A percentile compares a stretch with the other conserved stretches of the same genome.
These are phyloP conservation scores for Phytophthora sp. DNA, from an alignment of 352 stramenopile species.

Conservation along the genomic window DNA sequence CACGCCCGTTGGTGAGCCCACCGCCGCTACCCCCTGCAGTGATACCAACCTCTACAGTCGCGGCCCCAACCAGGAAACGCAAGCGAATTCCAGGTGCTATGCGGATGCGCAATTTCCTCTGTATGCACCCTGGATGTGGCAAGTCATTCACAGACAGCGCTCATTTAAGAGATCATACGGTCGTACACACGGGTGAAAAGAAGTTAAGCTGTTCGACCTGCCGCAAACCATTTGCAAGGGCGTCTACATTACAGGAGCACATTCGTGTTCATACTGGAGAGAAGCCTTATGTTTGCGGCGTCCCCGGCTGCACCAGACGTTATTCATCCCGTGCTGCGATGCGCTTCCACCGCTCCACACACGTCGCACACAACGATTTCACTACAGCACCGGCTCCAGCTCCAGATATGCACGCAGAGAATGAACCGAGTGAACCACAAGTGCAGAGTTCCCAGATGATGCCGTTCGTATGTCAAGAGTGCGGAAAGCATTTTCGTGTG, in stretches of 20 bases:
- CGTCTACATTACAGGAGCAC: conserved; percentile 68
- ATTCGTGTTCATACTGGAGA: conserved; percentile 76
- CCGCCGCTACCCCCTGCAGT: conserved; percentile 8
- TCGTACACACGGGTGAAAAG: conserved; percentile 79
- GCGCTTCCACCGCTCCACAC: conserved; percentile 57
- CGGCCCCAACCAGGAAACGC: conserved; percentile 37
- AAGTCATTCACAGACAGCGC: conserved; percentile 79
- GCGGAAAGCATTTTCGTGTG: conserved; percentile 39
- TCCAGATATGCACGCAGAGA: not conserved
- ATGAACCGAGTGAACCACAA: conserved; percentile 2
- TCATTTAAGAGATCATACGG: conserved; percentile 70
- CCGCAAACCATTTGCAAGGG: conserved; percentile 56
- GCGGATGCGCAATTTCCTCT: conserved; percentile 74
- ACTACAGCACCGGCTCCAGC: conserved; percentile 4
- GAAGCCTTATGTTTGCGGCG: conserved; percentile 68
- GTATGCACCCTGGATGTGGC: conserved; percentile 66
- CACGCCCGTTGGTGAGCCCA: conserved; percentile 21
- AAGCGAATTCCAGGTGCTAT: conserved; percentile 47
- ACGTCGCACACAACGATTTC: conserved; percentile 24
- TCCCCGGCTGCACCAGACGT: conserved; percentile 59
- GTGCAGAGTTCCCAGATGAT: not conserved
- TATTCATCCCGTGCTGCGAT: conserved; percentile 73
- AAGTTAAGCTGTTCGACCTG: conserved; percentile 54
- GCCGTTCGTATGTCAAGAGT: conserved; percentile 33
- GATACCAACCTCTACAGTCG: not conserved